phyloP scores from a whole-genome alignment of 169 alveolate species.

The Theileria annulata region DNA sequence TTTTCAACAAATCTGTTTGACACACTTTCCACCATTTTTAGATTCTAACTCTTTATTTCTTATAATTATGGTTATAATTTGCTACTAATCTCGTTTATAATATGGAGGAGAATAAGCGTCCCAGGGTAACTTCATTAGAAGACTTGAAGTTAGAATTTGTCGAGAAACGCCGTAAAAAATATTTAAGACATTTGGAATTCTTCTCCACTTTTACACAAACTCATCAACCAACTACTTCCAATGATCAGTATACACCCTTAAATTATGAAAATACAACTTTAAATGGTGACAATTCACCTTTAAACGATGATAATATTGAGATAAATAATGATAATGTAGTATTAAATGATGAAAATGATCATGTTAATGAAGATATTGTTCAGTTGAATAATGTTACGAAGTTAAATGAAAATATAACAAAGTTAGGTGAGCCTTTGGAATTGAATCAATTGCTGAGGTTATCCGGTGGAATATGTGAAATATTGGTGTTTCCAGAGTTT shows the following conservation, averaged over 20 bases:
- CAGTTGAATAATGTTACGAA: neutral
- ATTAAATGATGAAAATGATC: neutral
- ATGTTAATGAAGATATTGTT: neutral
- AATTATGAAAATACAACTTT: neutral
- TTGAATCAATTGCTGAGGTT: neutral
- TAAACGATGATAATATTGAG: neutral
- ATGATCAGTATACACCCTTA: too few relatives aligned
- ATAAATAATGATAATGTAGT: too few relatives aligned
- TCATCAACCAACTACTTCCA: neutral
- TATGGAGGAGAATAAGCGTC: constrained; percentile 1
- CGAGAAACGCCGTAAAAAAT: constrained; percentile 21
- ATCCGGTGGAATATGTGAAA: constrained; percentile 2
- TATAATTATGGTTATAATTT: neutral
- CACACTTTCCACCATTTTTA: neutral
- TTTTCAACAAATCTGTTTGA: neutral
- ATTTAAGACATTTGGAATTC: neutral
- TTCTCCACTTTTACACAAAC: neutral
- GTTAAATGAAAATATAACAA: neutral
- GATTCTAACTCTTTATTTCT: neutral
- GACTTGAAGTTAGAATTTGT: constrained; percentile 14
- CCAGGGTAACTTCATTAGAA: neutral
- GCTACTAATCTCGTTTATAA: neutral
- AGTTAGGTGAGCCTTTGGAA: neutral
- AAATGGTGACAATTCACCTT: neutral
- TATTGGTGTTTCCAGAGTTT: constrained; percentile 57